Evolutionary conservation across 1,139 yeast species (phyloP).

Genomic region (Hansenula sp.): DNA sequence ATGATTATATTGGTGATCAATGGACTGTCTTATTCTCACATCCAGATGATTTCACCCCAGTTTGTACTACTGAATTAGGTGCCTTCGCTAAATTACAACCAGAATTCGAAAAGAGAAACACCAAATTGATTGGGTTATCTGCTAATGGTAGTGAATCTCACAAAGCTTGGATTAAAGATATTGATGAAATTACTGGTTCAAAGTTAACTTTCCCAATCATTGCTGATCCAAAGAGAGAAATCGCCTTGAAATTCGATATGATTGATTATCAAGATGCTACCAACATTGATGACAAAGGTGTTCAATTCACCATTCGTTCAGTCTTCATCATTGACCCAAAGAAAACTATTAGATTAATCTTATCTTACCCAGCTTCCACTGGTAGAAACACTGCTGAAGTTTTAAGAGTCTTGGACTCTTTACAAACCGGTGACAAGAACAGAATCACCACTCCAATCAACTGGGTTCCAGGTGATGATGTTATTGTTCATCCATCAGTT

Average conservation of each 20-base stretch:
- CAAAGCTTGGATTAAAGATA: constrained; percentile 78
- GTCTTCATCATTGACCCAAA: constrained; percentile 80
- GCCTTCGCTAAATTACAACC: constrained; percentile 83
- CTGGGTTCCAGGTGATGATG: constrained; percentile 87
- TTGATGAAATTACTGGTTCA: constrained; percentile 71
- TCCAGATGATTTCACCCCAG: constrained; percentile 88
- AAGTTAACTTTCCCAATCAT: constrained; percentile 71
- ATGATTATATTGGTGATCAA: constrained; percentile 67
- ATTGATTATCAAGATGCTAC: constrained; percentile 65
- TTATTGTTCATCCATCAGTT: constrained; percentile 73
- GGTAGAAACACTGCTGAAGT: constrained; percentile 91
- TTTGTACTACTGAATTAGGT: constrained; percentile 87
- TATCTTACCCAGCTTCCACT: constrained; percentile 80
- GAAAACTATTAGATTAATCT: constrained; percentile 67
- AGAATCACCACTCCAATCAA: constrained; percentile 80
- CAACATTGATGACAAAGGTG: constrained; percentile 55
- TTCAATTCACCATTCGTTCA: constrained; percentile 71
- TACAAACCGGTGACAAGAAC: constrained; percentile 70
- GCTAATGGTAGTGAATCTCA: constrained; percentile 71
- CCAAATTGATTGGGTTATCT: constrained; percentile 75
- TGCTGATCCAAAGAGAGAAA: constrained; percentile 71
- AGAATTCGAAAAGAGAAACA: constrained; percentile 72
- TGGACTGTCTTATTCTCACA: constrained; percentile 84
- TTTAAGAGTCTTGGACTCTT: constrained; percentile 74
- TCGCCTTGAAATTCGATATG: constrained; percentile 73